Percentiles rank a stretch among this genome's conserved stretches.
Evolutionary conservation across 495 filamentous ascomycete genomes (phyloP).

Genomic region (Penicillium antarcticum): DNA sequence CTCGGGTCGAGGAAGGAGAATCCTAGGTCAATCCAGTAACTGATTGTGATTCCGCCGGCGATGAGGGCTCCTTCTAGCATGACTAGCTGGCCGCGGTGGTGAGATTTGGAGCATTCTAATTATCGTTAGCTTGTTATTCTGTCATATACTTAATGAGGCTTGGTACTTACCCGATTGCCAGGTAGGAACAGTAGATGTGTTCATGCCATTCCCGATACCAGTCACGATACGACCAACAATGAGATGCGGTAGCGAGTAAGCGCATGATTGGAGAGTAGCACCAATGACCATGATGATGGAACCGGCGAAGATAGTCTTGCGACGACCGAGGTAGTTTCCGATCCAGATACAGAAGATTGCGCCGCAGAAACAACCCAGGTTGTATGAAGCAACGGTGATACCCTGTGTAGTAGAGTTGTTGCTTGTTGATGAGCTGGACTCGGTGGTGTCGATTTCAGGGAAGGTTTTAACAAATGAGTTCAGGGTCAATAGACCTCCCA

Average conservation of each 20-base stretch:
- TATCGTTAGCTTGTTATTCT: background rate
- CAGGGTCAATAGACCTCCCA: slow-evolving; percentile 54
- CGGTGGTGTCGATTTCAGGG: slow-evolving; percentile 49
- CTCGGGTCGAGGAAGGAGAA: slow-evolving; percentile 35
- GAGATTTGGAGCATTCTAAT: slow-evolving; percentile 33
- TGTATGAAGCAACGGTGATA: slow-evolving; percentile 63
- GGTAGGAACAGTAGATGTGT: slow-evolving; percentile 42
- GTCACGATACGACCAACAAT: slow-evolving; percentile 63
- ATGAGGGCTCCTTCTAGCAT: slow-evolving; percentile 36
- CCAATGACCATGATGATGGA: slow-evolving; percentile 70
- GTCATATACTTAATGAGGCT: background rate
- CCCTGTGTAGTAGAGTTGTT: slow-evolving; percentile 51
- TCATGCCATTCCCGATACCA: slow-evolving; percentile 62
- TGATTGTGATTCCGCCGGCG: slow-evolving; percentile 42
- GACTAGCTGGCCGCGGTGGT: slow-evolving; percentile 23
- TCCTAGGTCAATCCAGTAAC: slow-evolving; percentile 48
- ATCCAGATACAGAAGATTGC: slow-evolving; percentile 66
- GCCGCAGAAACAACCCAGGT: slow-evolving; percentile 69
- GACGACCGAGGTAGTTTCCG: slow-evolving; percentile 67
- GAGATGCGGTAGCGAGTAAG: slow-evolving; percentile 57
- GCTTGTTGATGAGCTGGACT: slow-evolving; percentile 20
- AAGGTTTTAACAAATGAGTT: slow-evolving; percentile 46
- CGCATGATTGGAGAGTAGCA: slow-evolving; percentile 60
- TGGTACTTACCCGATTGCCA: background rate
- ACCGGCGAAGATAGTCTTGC: slow-evolving; percentile 66